A percentile compares a stretch with the other conserved stretches of the same genome.
phyloP scores from a whole-genome alignment of 2,329 filamentous ascomycete genomes.

The Microdochium paspali region DNA sequence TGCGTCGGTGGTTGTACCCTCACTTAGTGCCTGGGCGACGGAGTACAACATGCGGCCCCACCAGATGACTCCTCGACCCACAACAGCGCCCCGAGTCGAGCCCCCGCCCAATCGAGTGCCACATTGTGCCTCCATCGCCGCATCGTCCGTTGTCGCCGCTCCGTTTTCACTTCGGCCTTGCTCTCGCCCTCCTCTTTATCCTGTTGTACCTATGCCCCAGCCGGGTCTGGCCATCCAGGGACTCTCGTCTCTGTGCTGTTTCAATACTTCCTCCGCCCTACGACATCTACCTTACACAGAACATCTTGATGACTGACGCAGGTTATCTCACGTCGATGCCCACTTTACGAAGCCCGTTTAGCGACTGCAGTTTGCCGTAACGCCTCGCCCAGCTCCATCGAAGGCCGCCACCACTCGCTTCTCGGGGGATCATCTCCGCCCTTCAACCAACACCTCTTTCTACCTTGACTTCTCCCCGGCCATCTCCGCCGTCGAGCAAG shows the following conservation, averaged over 20 bases:
- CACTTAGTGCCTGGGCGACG: background rate
- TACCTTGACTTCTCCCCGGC: too few relatives aligned
- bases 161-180: background rate
- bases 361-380: too few relatives aligned
- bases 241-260: background rate
- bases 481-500: too few relatives aligned
- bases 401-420: background rate
- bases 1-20: background rate
- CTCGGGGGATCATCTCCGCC: too few relatives aligned
- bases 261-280: background rate
- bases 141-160: background rate
- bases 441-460: too few relatives aligned
- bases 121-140: background rate
- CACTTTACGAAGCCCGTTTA: too few relatives aligned
- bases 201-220: background rate
- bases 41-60: background rate
- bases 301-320: background rate
- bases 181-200: background rate
- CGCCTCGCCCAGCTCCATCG: background rate
- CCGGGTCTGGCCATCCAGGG: background rate
- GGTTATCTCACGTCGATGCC: too few relatives aligned
- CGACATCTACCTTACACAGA: background rate
- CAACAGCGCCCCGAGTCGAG: background rate
- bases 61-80: background rate
- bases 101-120: constrained; percentile 1